Conservation (phyloP, 345 rosid genomes). For the Eucalyptus pumila region DNA sequence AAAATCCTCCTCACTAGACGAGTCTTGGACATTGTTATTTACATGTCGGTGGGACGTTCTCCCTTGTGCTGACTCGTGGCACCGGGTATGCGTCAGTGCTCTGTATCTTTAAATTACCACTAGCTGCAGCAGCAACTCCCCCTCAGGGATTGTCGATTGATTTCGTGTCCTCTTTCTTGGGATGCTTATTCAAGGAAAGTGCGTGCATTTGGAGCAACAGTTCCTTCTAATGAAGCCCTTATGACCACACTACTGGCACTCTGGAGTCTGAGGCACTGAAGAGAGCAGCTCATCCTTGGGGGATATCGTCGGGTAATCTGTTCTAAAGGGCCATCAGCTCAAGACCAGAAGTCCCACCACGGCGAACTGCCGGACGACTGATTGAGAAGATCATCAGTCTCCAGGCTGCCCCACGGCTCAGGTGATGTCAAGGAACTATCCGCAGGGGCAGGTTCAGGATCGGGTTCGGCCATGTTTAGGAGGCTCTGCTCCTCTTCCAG, state of each 20-base stretch:
- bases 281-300: not conserved
- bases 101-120: not conserved
- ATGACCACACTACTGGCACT: not conserved
- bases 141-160: not conserved
- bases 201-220: not conserved
- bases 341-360: constrained; percentile 50
- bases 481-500: constrained; percentile 4
- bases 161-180: not conserved
- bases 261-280: not conserved
- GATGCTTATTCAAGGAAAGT: not conserved
- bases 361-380: constrained; percentile 20
- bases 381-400: constrained; percentile 8
- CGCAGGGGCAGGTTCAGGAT: not conserved
- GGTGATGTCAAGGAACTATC: constrained; percentile 20
- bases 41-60: not conserved
- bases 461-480: constrained; percentile 11
- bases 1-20: not conserved
- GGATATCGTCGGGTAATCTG: not conserved
- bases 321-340: not conserved
- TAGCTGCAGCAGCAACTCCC: not conserved
- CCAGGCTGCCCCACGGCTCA: constrained; percentile 27
- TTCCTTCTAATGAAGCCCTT: not conserved
- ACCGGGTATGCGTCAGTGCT: not conserved
- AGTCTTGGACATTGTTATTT: not conserved
- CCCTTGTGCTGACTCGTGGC: not conserved